phyloP scores from a whole-genome alignment of 345 rosid species.

The Eucalyptus marginata region DNA sequence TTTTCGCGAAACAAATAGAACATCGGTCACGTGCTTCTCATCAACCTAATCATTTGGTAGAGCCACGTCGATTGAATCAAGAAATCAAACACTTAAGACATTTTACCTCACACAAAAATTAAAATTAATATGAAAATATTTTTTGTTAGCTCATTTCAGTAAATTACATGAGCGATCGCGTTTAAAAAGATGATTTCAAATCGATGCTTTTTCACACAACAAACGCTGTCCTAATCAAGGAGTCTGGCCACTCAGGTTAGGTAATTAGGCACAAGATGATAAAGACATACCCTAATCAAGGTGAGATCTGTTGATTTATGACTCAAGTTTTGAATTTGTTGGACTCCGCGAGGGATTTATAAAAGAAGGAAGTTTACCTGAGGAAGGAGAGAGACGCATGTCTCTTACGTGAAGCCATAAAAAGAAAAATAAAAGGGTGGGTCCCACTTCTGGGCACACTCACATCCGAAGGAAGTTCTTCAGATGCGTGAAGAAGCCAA shows the following conservation, averaged over 20 bases:
- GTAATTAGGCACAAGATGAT: neutral
- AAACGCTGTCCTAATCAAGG: neutral
- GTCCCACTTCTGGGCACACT: no score
- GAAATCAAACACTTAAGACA: neutral
- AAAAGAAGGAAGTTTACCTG: no score
- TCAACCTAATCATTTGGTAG: neutral
- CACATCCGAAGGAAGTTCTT: no score
- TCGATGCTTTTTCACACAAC: neutral
- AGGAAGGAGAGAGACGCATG: no score
- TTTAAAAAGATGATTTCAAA: neutral
- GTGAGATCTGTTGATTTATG: no score
- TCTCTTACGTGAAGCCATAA: no score
- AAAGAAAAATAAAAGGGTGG: no score
- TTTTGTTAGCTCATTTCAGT: neutral
- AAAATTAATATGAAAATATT: neutral
- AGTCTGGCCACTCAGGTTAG: neutral
- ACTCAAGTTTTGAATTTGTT: no score
- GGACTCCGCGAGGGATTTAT: no score
- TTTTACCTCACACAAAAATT: neutral
- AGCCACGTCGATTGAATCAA: neutral
- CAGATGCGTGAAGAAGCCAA: no score
- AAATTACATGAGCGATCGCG: neutral
- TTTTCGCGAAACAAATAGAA: rapidly evolving
- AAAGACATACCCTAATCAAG: neutral
- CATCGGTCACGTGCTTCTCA: rapidly evolving